Evolutionary conservation across 805 yeast species (phyloP).

Genomic region (Hanseniaspora vineae): DNA sequence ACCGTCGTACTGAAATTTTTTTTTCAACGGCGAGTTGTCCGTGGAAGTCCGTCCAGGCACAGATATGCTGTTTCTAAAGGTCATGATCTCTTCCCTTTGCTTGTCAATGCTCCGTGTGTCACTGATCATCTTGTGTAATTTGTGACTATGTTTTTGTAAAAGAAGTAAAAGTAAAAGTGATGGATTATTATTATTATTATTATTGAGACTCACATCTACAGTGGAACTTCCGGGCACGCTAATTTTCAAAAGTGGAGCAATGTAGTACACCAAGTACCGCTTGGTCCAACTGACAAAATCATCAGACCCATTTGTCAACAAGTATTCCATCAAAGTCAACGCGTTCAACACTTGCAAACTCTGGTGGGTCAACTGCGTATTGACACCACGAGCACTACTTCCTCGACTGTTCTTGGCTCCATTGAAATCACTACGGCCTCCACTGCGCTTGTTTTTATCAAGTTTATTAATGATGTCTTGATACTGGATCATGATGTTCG

Average conservation of each 20-base stretch:
- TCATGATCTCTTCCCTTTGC: conserved; percentile 16
- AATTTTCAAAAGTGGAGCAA: neutral
- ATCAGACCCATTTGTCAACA: conserved; percentile 40
- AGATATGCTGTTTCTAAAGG: conserved; percentile 22
- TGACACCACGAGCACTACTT: conserved; percentile 3
- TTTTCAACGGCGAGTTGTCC: conserved; percentile 19
- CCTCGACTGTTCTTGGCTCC: neutral
- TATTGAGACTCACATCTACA: too few relatives aligned
- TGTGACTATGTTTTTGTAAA: too few relatives aligned
- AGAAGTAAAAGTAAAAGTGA: too few relatives aligned
- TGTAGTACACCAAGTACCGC: conserved; percentile 16
- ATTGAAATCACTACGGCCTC: too few relatives aligned
- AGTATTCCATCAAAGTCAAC: conserved; percentile 37
- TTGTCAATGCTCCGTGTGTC: conserved; percentile 26
- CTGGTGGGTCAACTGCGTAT: conserved; percentile 11
- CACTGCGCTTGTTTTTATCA: too few relatives aligned
- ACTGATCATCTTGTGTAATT: conserved; percentile 5
- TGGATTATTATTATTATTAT: too few relatives aligned
- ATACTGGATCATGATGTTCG: neutral
- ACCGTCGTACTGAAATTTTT: neutral
- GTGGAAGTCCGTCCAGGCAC: conserved; percentile 24
- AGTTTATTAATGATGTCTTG: neutral
- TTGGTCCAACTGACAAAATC: conserved; percentile 37
- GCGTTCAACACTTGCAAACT: conserved; percentile 35
- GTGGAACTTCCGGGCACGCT: too few relatives aligned